phyloP scores from a whole-genome alignment of 768 basidiomycete species.

The Leccinum subgranulosum region DNA sequence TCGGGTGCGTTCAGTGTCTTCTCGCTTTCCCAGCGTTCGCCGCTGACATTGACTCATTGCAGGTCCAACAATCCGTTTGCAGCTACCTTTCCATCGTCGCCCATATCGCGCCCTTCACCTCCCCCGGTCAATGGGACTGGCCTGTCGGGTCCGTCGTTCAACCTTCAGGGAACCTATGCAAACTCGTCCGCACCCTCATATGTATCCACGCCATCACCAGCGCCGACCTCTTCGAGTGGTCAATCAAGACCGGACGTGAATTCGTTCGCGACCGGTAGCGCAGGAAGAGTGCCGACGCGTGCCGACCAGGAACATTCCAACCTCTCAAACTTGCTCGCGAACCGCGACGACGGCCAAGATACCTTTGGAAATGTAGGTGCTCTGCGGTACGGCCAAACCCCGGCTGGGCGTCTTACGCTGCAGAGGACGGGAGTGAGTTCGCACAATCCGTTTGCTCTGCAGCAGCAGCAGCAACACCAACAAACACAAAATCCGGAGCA shows the following conservation, averaged over 20 bases:
- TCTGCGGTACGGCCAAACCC: slow-evolving; percentile 66
- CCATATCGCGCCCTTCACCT: slow-evolving; percentile 34
- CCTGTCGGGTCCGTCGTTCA: slow-evolving; percentile 50
- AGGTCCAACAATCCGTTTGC: slow-evolving; percentile 98
- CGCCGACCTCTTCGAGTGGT: slow-evolving; percentile 37
- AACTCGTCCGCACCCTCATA: slow-evolving; percentile 35
- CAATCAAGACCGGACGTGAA: slow-evolving; percentile 37
- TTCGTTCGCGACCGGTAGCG: slow-evolving; percentile 6
- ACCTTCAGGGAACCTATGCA: slow-evolving; percentile 66
- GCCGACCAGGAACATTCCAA: slow-evolving; percentile 71
- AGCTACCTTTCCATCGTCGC: slow-evolving; percentile 29
- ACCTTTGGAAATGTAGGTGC: slow-evolving; percentile 91
- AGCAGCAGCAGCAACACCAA: slow-evolving; percentile 45
- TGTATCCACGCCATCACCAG: slow-evolving; percentile 38
- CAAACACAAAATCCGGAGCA: slow-evolving; percentile 58
- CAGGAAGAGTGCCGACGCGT: slow-evolving; percentile 32
- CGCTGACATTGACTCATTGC: slow-evolving; percentile 27
- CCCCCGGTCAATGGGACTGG: slow-evolving; percentile 31
- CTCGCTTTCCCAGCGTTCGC: background rate
- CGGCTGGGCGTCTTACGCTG: slow-evolving; percentile 45
- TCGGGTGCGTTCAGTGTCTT: slow-evolving; percentile 48
- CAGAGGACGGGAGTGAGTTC: slow-evolving; percentile 46
- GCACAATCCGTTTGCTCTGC: slow-evolving; percentile 63
- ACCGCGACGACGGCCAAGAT: slow-evolving; percentile 89
- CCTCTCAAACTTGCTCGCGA: slow-evolving; percentile 81